Evolutionary conservation across 176 grass and related monocot species (phyloP).

Genomic region (Rhynchospora tenuis): DNA sequence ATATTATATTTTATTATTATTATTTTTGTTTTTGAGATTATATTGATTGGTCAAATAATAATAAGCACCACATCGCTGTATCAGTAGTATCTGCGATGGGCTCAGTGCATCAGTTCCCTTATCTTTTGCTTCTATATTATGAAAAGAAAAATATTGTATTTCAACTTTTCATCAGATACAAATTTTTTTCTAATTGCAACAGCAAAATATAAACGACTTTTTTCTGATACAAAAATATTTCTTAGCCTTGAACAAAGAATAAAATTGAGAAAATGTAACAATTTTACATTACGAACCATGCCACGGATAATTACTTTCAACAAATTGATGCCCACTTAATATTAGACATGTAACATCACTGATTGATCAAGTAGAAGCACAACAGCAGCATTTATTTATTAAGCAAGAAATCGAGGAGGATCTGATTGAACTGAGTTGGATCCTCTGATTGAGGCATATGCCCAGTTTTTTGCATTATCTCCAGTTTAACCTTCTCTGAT

Average conservation of each 20-base stretch:
- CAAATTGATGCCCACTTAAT: too few species aligned
- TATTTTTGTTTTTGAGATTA: too few species aligned
- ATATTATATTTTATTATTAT: too few species aligned
- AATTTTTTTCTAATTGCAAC: too few species aligned
- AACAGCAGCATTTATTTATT: conserved; percentile 33
- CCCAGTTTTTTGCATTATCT: conserved; percentile 53
- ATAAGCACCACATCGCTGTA: too few species aligned
- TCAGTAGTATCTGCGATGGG: too few species aligned
- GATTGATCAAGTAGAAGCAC: neutral
- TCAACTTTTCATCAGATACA: too few species aligned
- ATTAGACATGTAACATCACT: neutral
- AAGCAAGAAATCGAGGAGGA: conserved; percentile 58
- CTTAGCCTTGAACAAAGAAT: neutral
- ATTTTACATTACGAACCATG: neutral
- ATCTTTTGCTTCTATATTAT: too few species aligned
- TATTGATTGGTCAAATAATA: too few species aligned
- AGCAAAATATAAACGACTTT: neutral
- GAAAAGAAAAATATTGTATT: too few species aligned
- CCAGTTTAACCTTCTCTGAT: conserved; percentile 29
- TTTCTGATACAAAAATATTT: neutral
- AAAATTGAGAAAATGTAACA: neutral
- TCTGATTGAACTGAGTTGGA: conserved; percentile 46
- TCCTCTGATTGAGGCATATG: conserved; percentile 72
- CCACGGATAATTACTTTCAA: neutral
- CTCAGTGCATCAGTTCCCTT: too few species aligned